A percentile compares a stretch with the other conserved stretches of the same genome.
phyloP scores from a whole-genome alignment of 2,329 filamentous ascomycete genomes.

The Cryphonectria radicalis region DNA sequence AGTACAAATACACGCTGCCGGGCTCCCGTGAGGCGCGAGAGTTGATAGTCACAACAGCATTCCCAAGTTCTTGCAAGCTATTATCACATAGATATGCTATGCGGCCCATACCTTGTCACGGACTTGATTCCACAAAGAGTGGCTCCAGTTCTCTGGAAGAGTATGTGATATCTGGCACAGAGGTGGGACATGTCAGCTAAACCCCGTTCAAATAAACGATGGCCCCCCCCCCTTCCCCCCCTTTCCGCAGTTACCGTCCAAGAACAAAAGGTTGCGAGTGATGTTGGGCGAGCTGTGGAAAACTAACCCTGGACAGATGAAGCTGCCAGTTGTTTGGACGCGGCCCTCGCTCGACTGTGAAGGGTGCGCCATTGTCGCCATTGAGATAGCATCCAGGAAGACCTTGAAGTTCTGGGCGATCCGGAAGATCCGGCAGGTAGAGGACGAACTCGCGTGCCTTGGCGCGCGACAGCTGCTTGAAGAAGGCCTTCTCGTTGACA shows the following conservation, averaged over 20 bases:
- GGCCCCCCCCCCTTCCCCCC: no score
- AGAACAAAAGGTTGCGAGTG: background rate
- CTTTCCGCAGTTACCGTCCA: no score
- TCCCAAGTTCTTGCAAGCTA: background rate
- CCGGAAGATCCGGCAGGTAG: slow-evolving; percentile 33
- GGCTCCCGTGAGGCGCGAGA: background rate
- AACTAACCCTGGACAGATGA: slow-evolving; percentile 31
- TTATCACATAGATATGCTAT: background rate
- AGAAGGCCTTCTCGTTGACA: slow-evolving; percentile 37
- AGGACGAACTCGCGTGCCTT: slow-evolving; percentile 32
- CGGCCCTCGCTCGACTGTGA: slow-evolving; percentile 32
- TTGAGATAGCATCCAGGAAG: slow-evolving; percentile 32
- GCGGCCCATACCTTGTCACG: slow-evolving; percentile 20
- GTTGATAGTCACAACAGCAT: background rate
- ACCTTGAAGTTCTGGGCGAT: slow-evolving; percentile 13
- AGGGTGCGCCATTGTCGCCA: slow-evolving; percentile 29
- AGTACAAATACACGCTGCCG: background rate
- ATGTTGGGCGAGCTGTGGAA: background rate
- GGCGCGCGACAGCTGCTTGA: slow-evolving; percentile 32
- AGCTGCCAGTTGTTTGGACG: slow-evolving; percentile 36
- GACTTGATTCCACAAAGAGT: slow-evolving; percentile 27
- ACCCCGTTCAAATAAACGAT: no score
- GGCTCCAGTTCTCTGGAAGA: slow-evolving; percentile 27
- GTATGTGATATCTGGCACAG: slow-evolving; percentile 24
- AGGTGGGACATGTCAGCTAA: background rate